Percentiles rank a stretch among this genome's conserved stretches.
Evolutionary conservation across 331 rosid genomes (phyloP).

Genomic region (Rosa hybrid): DNA sequence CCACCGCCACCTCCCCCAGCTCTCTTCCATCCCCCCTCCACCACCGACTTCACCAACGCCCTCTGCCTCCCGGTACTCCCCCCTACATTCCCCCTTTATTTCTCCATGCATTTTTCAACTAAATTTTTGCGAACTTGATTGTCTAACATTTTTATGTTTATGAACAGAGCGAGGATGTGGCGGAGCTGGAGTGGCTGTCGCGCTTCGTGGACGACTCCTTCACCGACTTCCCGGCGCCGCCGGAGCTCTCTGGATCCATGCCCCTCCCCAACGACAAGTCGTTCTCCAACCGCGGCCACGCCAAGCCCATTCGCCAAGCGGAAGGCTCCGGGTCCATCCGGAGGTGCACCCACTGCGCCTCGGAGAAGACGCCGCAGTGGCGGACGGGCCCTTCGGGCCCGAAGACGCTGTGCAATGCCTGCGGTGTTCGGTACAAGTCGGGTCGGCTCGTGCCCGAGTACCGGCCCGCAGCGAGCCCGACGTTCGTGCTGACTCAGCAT

Average conservation of each 20-base stretch:
- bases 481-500: conserved; percentile 51
- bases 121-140: not conserved
- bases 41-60: conserved; percentile 38
- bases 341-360: conserved; percentile 50
- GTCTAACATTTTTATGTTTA: not conserved
- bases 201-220: conserved; percentile 40
- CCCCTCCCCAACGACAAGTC: conserved; percentile 25
- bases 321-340: conserved; percentile 9
- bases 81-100: not conserved
- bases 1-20: conserved; percentile 13
- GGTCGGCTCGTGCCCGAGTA: conserved; percentile 59
- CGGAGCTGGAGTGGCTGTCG: conserved; percentile 56
- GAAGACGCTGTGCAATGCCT: conserved; percentile 56
- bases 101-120: too few relatives aligned
- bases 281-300: conserved; percentile 13
- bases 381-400: conserved; percentile 55
- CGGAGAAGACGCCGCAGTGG: conserved; percentile 62
- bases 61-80: conserved; percentile 42
- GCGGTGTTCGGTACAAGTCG: conserved; percentile 51
- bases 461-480: conserved; percentile 55
- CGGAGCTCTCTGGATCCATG: not conserved
- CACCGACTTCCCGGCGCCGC: conserved; percentile 23
- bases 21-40: not conserved
- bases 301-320: not conserved
- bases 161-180: conserved; percentile 37